A percentile compares a stretch with the other conserved stretches of the same genome.
Evolutionary conservation across 805 yeast genomes (phyloP).

Genomic region (Sugiyamaella valdiviana): DNA sequence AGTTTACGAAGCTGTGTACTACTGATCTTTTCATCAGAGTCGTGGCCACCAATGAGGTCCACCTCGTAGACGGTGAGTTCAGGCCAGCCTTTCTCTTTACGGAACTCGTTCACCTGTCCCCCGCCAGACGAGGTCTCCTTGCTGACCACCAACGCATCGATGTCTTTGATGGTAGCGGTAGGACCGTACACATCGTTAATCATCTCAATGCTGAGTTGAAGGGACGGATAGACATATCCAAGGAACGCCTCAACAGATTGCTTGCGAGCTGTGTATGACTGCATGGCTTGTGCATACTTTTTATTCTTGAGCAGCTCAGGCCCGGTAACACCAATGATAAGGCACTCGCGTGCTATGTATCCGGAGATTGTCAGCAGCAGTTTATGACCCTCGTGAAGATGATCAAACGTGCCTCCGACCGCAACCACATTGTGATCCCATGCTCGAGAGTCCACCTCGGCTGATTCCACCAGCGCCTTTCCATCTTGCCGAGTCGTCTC

Average conservation of each 20-base stretch:
- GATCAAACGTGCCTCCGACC: slow-evolving; percentile 97
- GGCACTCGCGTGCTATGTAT: slow-evolving; percentile 45
- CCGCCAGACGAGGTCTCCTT: slow-evolving; percentile 78
- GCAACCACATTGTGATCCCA: slow-evolving; percentile 32
- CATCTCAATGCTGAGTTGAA: slow-evolving; percentile 48
- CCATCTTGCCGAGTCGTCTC: not conserved
- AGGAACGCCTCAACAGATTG: slow-evolving; percentile 46
- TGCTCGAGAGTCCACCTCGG: slow-evolving; percentile 11
- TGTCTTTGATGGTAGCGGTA: slow-evolving; percentile 65
- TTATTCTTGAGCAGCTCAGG: slow-evolving; percentile 66
- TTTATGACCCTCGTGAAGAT: slow-evolving; percentile 92
- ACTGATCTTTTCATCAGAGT: slow-evolving; percentile 63
- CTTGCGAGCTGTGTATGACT: slow-evolving; percentile 50
- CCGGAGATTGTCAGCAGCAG: slow-evolving; percentile 69
- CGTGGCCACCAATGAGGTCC: slow-evolving; percentile 60
- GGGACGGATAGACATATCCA: slow-evolving; percentile 39
- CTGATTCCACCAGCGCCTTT: slow-evolving; percentile 12
- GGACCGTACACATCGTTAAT: slow-evolving; percentile 92
- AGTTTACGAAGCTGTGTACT: slow-evolving; percentile 68
- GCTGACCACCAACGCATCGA: slow-evolving; percentile 76
- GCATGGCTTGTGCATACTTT: slow-evolving; percentile 59
- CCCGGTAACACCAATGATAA: slow-evolving; percentile 84
- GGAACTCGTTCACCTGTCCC: slow-evolving; percentile 55
- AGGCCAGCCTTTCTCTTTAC: slow-evolving; percentile 51
- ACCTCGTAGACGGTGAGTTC: slow-evolving; percentile 48